Conservation (phyloP, 495 filamentous ascomycete species). For the Talaromyces ruber region DNA sequence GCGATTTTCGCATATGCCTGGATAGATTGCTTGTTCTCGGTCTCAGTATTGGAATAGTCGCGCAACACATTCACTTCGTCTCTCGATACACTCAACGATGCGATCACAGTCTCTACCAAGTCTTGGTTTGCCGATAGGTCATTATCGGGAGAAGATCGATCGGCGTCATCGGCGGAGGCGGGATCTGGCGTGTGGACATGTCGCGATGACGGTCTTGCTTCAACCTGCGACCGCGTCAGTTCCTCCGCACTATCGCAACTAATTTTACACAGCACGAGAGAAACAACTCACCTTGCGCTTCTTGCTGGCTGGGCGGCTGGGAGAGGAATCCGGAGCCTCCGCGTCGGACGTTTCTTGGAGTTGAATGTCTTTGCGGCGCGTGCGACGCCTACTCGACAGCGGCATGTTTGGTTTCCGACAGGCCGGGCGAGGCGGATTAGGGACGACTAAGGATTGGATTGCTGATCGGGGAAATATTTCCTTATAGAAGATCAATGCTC, state of each 20-base stretch:
- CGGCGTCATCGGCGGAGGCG: constrained; percentile 34
- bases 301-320: constrained; percentile 62
- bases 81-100: constrained; percentile 51
- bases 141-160: constrained; percentile 40
- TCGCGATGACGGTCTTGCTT: constrained; percentile 22
- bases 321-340: constrained; percentile 56
- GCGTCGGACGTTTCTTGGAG: constrained; percentile 40
- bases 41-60: constrained; percentile 67
- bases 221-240: constrained; percentile 21
- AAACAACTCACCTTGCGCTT: constrained; percentile 58
- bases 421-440: background rate
- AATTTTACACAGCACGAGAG: background rate
- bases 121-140: constrained; percentile 49
- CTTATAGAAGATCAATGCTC: background rate
- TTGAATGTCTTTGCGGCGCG: constrained; percentile 40
- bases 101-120: constrained; percentile 65
- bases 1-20: constrained; percentile 91
- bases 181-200: constrained; percentile 18
- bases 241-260: no score
- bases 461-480: background rate
- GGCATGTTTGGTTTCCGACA: constrained; percentile 27
- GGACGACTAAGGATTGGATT: background rate
- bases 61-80: constrained; percentile 58
- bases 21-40: constrained; percentile 60
- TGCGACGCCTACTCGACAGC: constrained; percentile 43